phyloP scores from a whole-genome alignment of 495 filamentous ascomycete species.

The Penicillium pulvis region DNA sequence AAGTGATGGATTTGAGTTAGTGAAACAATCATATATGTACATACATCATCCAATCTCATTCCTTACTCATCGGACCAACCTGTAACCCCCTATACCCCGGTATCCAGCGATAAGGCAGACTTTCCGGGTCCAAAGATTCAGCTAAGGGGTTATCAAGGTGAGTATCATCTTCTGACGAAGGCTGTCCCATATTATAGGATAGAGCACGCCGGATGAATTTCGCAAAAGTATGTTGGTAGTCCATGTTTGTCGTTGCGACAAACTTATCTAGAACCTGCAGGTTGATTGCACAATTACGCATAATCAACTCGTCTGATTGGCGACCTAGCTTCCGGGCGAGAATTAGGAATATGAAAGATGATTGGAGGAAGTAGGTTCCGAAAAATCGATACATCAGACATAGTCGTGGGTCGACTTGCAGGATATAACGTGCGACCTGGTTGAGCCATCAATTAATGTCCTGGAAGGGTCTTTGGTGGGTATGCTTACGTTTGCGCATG shows the following conservation, averaged over 20 bases:
- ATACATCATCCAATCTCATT: background rate
- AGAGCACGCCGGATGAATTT: conserved; percentile 1
- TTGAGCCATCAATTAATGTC: background rate
- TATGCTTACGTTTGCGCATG: conserved; percentile 3
- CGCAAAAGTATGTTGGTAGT: conserved; percentile 6
- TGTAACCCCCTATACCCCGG: conserved; percentile 3
- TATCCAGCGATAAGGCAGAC: conserved; percentile 3
- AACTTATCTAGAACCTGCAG: conserved; percentile 5
- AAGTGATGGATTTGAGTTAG: background rate
- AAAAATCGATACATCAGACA: conserved; percentile 5
- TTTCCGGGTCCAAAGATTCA: conserved; percentile 2
- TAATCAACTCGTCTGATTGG: conserved; percentile 1
- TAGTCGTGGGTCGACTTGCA: conserved; percentile 1
- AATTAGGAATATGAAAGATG: conserved; percentile 2
- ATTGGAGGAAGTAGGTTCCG: conserved; percentile 6
- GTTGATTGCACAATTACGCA: conserved; percentile 3
- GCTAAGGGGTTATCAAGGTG: background rate
- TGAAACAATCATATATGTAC: background rate
- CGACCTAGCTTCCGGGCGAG: conserved; percentile 3
- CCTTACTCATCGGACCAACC: background rate
- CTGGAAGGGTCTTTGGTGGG: background rate
- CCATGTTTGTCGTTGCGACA: conserved; percentile 4
- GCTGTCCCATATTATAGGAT: conserved; percentile 1
- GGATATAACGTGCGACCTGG: conserved; percentile 4
- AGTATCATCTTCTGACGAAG: background rate